Evolutionary conservation across 2,329 filamentous ascomycete genomes (phyloP).

Genomic region (Verticillium klebahnii): DNA sequence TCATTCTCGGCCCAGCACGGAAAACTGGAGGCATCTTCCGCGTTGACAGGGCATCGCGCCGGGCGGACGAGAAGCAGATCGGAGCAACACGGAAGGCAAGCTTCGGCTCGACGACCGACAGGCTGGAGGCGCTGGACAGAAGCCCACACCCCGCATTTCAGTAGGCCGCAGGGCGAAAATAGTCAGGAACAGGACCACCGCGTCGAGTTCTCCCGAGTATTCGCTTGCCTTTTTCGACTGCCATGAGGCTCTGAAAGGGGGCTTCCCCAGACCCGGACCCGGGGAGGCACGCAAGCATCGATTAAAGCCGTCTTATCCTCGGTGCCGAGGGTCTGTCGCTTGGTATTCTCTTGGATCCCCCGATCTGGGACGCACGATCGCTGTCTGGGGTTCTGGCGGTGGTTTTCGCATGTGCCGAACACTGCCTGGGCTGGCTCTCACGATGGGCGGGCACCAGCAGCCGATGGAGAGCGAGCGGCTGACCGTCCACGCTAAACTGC

Average conservation of each 20-base stretch:
- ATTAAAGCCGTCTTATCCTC: slow-evolving; percentile 11
- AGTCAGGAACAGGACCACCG: slow-evolving; percentile 16
- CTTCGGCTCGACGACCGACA: neutral
- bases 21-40: neutral
- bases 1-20: neutral
- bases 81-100: slow-evolving; percentile 1
- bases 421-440: neutral
- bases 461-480: neutral
- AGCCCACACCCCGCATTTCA: slow-evolving; percentile 1
- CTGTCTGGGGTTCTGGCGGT: neutral
- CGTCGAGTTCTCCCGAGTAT: slow-evolving; percentile 10
- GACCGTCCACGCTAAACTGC: neutral
- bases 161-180: slow-evolving; percentile 15
- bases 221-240: slow-evolving; percentile 3
- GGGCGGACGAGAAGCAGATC: neutral
- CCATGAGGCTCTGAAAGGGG: slow-evolving; percentile 1
- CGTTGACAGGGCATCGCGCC: neutral
- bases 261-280: neutral
- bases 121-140: neutral
- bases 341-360: neutral
- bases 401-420: neutral
- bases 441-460: neutral
- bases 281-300: neutral
- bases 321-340: slow-evolving; percentile 1
- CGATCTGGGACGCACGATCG: neutral